These are phyloP conservation scores for Suillus hirtellus DNA, from an alignment of 768 basidiomycete genomes.

Conservation along the genomic window DNA sequence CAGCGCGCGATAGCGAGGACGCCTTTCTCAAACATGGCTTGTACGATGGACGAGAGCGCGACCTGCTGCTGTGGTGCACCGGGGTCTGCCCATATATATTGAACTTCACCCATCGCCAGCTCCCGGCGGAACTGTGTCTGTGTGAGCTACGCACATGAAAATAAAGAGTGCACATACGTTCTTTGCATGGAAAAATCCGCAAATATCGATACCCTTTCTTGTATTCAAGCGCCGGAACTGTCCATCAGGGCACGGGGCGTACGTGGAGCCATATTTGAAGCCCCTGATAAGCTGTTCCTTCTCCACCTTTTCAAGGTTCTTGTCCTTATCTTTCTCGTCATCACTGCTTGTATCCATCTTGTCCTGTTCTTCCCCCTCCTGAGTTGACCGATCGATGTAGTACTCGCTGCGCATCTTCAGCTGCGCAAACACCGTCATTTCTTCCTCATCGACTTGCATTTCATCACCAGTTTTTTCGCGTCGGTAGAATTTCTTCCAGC, in stretches of 20 bases:
- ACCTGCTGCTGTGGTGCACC: slow-evolving; percentile 69
- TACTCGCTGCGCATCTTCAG: slow-evolving; percentile 54
- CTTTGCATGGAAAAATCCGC: slow-evolving; percentile 72
- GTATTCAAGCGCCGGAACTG: slow-evolving; percentile 76
- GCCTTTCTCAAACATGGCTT: slow-evolving; percentile 69
- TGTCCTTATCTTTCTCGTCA: slow-evolving; percentile 35
- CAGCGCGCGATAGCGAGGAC: slow-evolving; percentile 81
- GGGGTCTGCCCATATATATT: slow-evolving; percentile 82
- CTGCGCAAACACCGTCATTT: slow-evolving; percentile 37
- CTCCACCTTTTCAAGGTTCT: slow-evolving; percentile 57
- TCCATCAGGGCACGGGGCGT: slow-evolving; percentile 85
- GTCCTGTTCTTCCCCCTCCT: slow-evolving; percentile 29
- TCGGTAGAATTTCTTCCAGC: slow-evolving; percentile 75
- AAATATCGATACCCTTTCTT: slow-evolving; percentile 82
- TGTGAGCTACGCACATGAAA: slow-evolving; percentile 6
- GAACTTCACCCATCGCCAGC: slow-evolving; percentile 78
- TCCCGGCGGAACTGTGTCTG: slow-evolving; percentile 74
- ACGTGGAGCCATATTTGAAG: slow-evolving; percentile 89
- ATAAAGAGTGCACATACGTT: slow-evolving; percentile 47
- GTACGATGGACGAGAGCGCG: slow-evolving; percentile 82
- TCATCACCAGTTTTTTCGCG: slow-evolving; percentile 35
- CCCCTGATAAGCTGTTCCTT: slow-evolving; percentile 79
- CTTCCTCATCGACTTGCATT: slow-evolving; percentile 30
- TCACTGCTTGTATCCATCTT: slow-evolving; percentile 32
- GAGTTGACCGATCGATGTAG: slow-evolving; percentile 47